Base-by-base conservation (phyloP, 1,284 basidiomycete species). In the Irpex sp. region DNA sequence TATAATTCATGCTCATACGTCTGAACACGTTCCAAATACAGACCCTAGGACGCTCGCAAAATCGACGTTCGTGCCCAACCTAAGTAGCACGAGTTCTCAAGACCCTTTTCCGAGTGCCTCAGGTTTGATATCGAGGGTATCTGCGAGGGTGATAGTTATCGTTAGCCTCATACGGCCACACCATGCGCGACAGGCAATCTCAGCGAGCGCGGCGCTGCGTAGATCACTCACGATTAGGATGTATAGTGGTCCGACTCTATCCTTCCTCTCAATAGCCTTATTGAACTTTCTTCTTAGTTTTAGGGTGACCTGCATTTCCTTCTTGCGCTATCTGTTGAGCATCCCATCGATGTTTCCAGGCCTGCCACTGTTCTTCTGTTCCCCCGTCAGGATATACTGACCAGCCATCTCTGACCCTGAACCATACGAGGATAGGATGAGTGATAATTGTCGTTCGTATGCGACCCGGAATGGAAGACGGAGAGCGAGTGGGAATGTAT, bases 391-490 rank as follows among this genome's bases (percentile, higher is more conserved):
- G 66, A 86, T 91, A 95, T 0, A 93, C 79, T 3, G 80, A 81
- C 92, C 93, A 95, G 5, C 91, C 89, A 70, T 95, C 93, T 57
- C 90, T 80, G 37, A 95, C 76, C 43, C 87, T 83, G 37, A 92
- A 74, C 84, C 90, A 94, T 0, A 75, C 77, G 3, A 81, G 81
- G 26, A 93, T 57, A 1, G 87, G 83, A 68, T 90, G 87, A 1
- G 72, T 71, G 21, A 94, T 73, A 21, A 89, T 60, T 43, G 77
- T 78, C 15, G 74, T 68, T 55, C 89, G 84, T 1, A 80, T 62
- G 54, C 72, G 71, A 9, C 87, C 88, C 6, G 88, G 74, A 1
- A 78, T 46, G 0, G 88, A 87, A 0, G 69, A 64, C 5, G 91
- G 90, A 31, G 73, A 73, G 9, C 73, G 74, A 33, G 71, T 68